These are phyloP conservation scores for Boletus reticuloceps DNA, from an alignment of 768 basidiomycete species.

Conservation along the genomic window DNA sequence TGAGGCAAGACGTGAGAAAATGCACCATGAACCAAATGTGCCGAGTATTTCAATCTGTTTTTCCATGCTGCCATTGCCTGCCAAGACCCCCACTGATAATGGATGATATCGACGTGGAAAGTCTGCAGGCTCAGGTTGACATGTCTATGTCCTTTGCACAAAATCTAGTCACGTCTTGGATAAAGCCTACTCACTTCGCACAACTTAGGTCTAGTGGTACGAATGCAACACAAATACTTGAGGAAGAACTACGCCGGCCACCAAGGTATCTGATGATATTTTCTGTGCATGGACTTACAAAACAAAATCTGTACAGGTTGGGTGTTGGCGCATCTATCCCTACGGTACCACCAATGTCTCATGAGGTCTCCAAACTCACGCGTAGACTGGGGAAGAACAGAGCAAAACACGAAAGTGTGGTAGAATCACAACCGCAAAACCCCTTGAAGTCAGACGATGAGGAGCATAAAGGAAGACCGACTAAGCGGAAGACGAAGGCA, in stretches of 20 bases:
- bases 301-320: constrained; percentile 42
- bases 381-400: constrained; percentile 50
- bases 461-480: constrained; percentile 52
- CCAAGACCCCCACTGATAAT: constrained; percentile 7
- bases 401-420: constrained; percentile 47
- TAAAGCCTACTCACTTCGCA: constrained; percentile 51
- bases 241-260: constrained; percentile 66
- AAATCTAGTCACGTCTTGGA: constrained; percentile 73
- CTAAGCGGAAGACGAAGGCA: constrained; percentile 55
- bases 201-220: constrained; percentile 29
- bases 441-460: constrained; percentile 43
- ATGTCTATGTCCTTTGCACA: constrained; percentile 76
- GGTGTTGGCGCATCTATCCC: constrained; percentile 72
- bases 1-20: constrained; percentile 20
- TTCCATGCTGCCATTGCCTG: too few relatives aligned
- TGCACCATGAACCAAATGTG: neutral
- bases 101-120: constrained; percentile 62
- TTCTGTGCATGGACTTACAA: neutral
- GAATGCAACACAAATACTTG: constrained; percentile 53
- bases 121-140: constrained; percentile 80
- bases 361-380: constrained; percentile 63
- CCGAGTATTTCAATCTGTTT: too few relatives aligned
- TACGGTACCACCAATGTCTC: constrained; percentile 40
- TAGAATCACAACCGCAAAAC: constrained; percentile 27
- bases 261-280: constrained; percentile 47